These are phyloP conservation scores for Clarireedia monteithiana DNA, from an alignment of 2,329 filamentous ascomycete species.

Conservation along the genomic window DNA sequence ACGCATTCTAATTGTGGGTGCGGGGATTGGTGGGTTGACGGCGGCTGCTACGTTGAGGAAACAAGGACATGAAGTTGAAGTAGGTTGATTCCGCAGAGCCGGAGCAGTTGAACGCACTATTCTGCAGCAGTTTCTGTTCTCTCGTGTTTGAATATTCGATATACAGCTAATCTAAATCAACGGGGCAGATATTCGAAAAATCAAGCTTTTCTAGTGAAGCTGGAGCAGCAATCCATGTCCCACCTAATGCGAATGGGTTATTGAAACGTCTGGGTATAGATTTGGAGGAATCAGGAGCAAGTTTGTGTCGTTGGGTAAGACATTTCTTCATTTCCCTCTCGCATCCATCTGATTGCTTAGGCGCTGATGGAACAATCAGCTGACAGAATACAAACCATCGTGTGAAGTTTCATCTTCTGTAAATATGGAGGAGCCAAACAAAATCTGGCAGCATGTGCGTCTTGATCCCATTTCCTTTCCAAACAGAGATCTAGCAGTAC, in stretches of 20 bases:
- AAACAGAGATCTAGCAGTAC: too few species aligned
- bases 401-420: background rate
- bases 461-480: background rate
- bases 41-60: slow-evolving; percentile 52
- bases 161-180: too few species aligned
- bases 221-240: slow-evolving; percentile 55
- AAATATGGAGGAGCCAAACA: slow-evolving; percentile 29
- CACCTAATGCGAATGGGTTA: slow-evolving; percentile 53
- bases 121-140: background rate
- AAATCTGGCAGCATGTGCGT: slow-evolving; percentile 38
- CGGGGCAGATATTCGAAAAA: slow-evolving; percentile 43
- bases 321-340: too few species aligned
- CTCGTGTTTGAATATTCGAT: background rate
- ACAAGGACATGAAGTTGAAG: slow-evolving; percentile 36
- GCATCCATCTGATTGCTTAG: too few species aligned
- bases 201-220: slow-evolving; percentile 47
- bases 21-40: slow-evolving; percentile 52
- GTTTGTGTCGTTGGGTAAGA: background rate
- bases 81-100: background rate
- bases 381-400: slow-evolving; percentile 25
- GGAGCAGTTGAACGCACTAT: background rate
- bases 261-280: slow-evolving; percentile 38
- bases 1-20: slow-evolving; percentile 42
- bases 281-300: slow-evolving; percentile 33
- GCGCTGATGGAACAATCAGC: slow-evolving; percentile 4